Percentiles rank a stretch among this genome's conserved stretches.
Evolutionary conservation across 345 rosid species (phyloP).

Genomic region (Geranium rotundifolium): DNA sequence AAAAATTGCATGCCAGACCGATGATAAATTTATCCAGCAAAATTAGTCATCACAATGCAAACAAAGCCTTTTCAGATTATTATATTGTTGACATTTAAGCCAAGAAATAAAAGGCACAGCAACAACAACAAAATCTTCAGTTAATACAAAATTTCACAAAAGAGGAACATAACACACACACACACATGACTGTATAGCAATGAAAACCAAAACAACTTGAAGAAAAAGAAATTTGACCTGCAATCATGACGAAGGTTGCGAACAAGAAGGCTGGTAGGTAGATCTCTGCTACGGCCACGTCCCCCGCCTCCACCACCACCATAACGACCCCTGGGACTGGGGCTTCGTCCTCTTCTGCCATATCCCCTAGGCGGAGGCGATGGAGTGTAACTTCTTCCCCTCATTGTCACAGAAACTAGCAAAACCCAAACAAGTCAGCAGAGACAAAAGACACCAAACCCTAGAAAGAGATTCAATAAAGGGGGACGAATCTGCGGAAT

Average conservation of each 20-base stretch:
- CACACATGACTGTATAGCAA: not conserved
- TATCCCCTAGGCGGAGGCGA: constrained; percentile 63
- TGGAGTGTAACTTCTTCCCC: constrained; percentile 78
- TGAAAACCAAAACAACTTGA: not conserved
- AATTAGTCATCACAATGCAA: too few relatives aligned
- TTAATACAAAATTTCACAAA: not conserved
- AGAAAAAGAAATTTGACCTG: constrained; percentile 34
- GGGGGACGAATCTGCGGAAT: not conserved
- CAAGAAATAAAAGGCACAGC: not conserved
- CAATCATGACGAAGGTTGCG: constrained; percentile 96
- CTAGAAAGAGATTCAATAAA: not conserved
- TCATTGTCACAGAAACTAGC: constrained; percentile 36
- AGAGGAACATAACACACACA: not conserved
- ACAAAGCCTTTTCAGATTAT: too few relatives aligned
- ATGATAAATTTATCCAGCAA: too few relatives aligned
- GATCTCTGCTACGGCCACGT: constrained; percentile 52
- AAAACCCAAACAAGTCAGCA: not conserved
- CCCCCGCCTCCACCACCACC: constrained; percentile 17
- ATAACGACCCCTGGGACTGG: constrained; percentile 76
- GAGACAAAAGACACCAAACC: not conserved
- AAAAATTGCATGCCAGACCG: too few relatives aligned
- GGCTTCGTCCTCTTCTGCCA: constrained; percentile 71
- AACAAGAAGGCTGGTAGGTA: constrained; percentile 93
- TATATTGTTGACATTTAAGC: too few relatives aligned
- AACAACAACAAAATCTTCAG: not conserved